A percentile compares a stretch with the other conserved stretches of the same genome.
phyloP scores from a whole-genome alignment of 1,139 yeast genomes.

The Yamadazyma sp. region DNA sequence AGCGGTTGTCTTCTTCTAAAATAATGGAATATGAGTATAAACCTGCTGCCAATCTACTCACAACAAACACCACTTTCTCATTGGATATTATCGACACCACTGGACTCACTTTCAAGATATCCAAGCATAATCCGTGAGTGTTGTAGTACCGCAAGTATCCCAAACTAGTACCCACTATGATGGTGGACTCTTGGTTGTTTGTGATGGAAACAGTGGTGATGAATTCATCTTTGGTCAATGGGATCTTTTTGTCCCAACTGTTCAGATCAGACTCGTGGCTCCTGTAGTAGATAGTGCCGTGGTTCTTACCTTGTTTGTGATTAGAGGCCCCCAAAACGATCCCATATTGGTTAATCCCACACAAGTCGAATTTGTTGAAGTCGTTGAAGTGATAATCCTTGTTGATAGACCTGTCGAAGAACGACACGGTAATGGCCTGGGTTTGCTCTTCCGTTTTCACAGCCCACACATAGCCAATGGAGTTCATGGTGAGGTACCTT shows the following conservation, averaged over 20 bases:
- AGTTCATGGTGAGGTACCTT: slow-evolving; percentile 78
- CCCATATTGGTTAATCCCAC: slow-evolving; percentile 69
- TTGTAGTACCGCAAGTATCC: slow-evolving; percentile 45
- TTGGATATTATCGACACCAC: slow-evolving; percentile 37
- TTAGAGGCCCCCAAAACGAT: slow-evolving; percentile 58
- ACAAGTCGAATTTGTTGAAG: slow-evolving; percentile 65
- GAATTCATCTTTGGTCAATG: slow-evolving; percentile 34
- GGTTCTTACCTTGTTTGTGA: slow-evolving; percentile 17
- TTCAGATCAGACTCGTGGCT: slow-evolving; percentile 46
- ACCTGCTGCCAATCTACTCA: slow-evolving; percentile 30
- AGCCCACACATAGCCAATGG: slow-evolving; percentile 80
- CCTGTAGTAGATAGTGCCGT: slow-evolving; percentile 42
- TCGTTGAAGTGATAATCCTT: slow-evolving; percentile 89
- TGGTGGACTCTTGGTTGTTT: slow-evolving; percentile 27
- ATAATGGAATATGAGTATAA: slow-evolving; percentile 38
- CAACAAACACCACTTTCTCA: slow-evolving; percentile 30
- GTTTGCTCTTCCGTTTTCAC: slow-evolving; percentile 45
- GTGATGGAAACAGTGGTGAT: slow-evolving; percentile 40
- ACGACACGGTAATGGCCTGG: slow-evolving; percentile 78
- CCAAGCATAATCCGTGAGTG: slow-evolving; percentile 41
- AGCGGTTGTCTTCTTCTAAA: slow-evolving; percentile 35
- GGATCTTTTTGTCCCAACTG: slow-evolving; percentile 44
- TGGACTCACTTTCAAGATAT: slow-evolving; percentile 40
- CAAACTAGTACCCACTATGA: slow-evolving; percentile 41
- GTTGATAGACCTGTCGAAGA: slow-evolving; percentile 78